These are phyloP conservation scores for Omphalotus olearius DNA, from an alignment of 1,284 basidiomycete genomes.

Conservation along the genomic window DNA sequence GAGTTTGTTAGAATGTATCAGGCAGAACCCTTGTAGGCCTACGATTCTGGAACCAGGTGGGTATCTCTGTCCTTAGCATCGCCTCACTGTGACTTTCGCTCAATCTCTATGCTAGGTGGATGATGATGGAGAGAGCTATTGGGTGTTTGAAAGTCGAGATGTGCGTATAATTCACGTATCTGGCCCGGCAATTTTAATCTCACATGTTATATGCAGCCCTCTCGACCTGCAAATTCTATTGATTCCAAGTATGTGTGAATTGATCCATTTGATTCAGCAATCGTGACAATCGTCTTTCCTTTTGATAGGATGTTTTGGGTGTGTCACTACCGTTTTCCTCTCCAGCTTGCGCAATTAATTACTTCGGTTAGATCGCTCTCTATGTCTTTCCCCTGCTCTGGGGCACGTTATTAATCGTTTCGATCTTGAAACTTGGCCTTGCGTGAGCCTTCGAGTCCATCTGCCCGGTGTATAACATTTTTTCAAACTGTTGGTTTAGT, in stretches of 20 bases:
- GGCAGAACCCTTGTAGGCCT: conserved; percentile 89
- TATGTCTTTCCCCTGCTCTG: conserved; percentile 90
- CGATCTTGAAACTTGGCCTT: conserved; percentile 82
- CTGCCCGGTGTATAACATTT: conserved; percentile 53
- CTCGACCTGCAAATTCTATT: conserved; percentile 83
- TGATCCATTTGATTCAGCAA: conserved; percentile 6
- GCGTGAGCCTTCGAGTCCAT: conserved; percentile 48
- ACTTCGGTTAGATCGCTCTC: conserved; percentile 65
- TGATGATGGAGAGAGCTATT: conserved; percentile 91
- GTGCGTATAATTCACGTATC: conserved; percentile 40
- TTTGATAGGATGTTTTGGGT: conserved; percentile 86
- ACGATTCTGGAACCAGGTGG: conserved; percentile 92
- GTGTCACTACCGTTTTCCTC: conserved; percentile 17
- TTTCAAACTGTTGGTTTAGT: not conserved
- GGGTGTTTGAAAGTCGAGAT: conserved; percentile 94
- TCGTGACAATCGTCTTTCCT: conserved; percentile 1
- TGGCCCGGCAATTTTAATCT: not conserved
- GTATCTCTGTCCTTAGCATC: conserved; percentile 10
- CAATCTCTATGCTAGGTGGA: conserved; percentile 58
- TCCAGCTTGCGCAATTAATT: not conserved
- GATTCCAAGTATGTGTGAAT: conserved; percentile 72
- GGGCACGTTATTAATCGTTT: conserved; percentile 82
- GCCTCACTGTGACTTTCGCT: conserved; percentile 8
- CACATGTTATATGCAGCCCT: conserved; percentile 53
- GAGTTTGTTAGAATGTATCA: conserved; percentile 71